These are phyloP conservation scores for Solanum hybrid DNA, from an alignment of 305 asterid genomes.

Conservation along the genomic window DNA sequence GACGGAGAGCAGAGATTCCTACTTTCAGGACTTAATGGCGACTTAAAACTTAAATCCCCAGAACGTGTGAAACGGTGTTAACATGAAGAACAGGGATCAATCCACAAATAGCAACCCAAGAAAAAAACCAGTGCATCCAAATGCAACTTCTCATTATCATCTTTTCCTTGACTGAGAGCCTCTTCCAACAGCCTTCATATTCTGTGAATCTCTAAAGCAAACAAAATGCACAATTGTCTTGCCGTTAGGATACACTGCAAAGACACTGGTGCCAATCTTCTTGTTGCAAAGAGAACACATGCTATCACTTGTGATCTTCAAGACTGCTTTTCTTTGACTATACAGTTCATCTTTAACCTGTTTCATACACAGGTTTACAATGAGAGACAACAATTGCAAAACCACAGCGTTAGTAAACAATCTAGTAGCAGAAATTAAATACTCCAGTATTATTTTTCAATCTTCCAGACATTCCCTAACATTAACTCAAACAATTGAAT, in stretches of 20 bases:
- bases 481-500: neutral
- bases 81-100: neutral
- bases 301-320: conserved; percentile 73
- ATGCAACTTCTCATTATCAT: conserved; percentile 15
- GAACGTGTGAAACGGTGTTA: neutral
- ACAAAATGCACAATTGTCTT: conserved; percentile 84
- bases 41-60: neutral
- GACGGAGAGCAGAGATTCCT: neutral
- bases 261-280: conserved; percentile 87
- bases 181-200: conserved; percentile 64
- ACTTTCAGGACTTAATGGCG: neutral
- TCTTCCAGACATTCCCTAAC: neutral
- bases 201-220: conserved; percentile 85
- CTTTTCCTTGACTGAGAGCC: conserved; percentile 41
- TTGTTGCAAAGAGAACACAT: conserved; percentile 94
- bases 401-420: neutral
- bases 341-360: conserved; percentile 83
- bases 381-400: neutral
- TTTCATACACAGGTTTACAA: neutral
- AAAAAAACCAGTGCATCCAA: neutral
- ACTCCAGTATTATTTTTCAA: neutral
- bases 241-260: conserved; percentile 90
- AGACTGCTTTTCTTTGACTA: conserved; percentile 51
- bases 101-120: neutral
- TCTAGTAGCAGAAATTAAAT: neutral